Percentiles rank a stretch among this genome's conserved stretches.
Evolutionary conservation across 2,329 filamentous ascomycete species (phyloP).

Genomic region (Aspergillus ochraceoroseus): DNA sequence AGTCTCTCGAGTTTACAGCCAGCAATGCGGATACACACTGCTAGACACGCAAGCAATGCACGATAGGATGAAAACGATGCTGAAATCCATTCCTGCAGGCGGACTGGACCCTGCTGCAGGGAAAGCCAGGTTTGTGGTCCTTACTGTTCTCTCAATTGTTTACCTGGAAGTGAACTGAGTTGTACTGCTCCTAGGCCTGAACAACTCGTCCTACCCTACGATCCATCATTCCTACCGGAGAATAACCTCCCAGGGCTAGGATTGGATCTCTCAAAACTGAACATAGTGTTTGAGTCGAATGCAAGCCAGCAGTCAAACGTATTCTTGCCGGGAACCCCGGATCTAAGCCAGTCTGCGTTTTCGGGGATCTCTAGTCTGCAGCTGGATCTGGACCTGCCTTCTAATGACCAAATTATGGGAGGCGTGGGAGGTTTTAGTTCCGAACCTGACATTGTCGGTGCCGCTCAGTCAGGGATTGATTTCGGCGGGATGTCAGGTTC

Average conservation of each 20-base stretch:
- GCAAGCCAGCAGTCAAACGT: slow-evolving; percentile 32
- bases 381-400: slow-evolving; percentile 48
- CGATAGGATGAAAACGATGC: slow-evolving; percentile 64
- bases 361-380: slow-evolving; percentile 31
- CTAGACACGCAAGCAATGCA: slow-evolving; percentile 72
- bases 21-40: slow-evolving; percentile 83
- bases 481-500: slow-evolving; percentile 25
- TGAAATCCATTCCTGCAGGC: slow-evolving; percentile 54
- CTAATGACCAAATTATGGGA: slow-evolving; percentile 39
- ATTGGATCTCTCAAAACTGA: slow-evolving; percentile 48
- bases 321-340: slow-evolving; percentile 33
- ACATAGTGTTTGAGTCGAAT: slow-evolving; percentile 33
- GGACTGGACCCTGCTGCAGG: slow-evolving; percentile 66
- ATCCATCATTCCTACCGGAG: slow-evolving; percentile 72
- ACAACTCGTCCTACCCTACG: slow-evolving; percentile 72
- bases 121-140: slow-evolving; percentile 60
- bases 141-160: not conserved
- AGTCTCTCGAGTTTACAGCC: slow-evolving; percentile 74
- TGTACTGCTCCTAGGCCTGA: no score
- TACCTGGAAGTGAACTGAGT: no score
- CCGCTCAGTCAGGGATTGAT: slow-evolving; percentile 29
- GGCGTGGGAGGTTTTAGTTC: slow-evolving; percentile 39
- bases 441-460: slow-evolving; percentile 42
- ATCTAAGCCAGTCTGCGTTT: slow-evolving; percentile 27
- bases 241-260: slow-evolving; percentile 58